Percentiles rank a stretch among this genome's conserved stretches.
These are phyloP conservation scores for Podospora pseudopauciseta DNA, from an alignment of 495 filamentous ascomycete species.

Conservation along the genomic window DNA sequence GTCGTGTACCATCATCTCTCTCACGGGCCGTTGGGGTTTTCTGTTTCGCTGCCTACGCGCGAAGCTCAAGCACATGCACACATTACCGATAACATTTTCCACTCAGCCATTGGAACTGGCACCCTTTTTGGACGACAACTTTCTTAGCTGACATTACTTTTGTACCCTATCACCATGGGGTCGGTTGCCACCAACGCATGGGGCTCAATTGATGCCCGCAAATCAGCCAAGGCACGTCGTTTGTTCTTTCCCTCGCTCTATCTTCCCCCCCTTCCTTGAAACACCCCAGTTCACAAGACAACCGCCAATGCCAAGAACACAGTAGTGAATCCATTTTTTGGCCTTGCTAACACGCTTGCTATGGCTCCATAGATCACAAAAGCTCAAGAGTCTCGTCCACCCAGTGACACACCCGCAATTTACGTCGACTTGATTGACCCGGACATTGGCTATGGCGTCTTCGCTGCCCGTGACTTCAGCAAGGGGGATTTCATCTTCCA, in stretches of 20 bases:
- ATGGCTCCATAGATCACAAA: background rate
- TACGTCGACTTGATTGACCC: conserved; percentile 22
- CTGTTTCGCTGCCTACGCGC: background rate
- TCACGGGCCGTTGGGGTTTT: background rate
- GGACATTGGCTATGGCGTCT: conserved; percentile 30
- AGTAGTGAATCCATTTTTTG: background rate
- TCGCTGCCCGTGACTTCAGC: conserved; percentile 25
- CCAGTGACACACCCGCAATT: conserved; percentile 21
- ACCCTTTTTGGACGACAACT: background rate
- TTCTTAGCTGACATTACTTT: background rate
- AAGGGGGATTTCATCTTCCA: conserved; percentile 29
- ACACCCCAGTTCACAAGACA: too few relatives aligned
- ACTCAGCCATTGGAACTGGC: background rate
- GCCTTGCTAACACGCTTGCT: background rate
- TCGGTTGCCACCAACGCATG: too few relatives aligned
- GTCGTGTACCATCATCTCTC: background rate
- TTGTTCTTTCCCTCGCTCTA: background rate
- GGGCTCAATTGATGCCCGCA: background rate
- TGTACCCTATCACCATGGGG: background rate
- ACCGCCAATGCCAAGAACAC: too few relatives aligned
- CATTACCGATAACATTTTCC: conserved; percentile 1
- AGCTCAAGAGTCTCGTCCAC: background rate
- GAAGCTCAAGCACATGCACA: background rate
- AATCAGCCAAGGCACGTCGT: background rate
- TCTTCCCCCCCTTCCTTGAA: too few relatives aligned